Evolutionary conservation across 306 rosid genomes (phyloP).

Genomic region (Mimosa bimucronata): DNA sequence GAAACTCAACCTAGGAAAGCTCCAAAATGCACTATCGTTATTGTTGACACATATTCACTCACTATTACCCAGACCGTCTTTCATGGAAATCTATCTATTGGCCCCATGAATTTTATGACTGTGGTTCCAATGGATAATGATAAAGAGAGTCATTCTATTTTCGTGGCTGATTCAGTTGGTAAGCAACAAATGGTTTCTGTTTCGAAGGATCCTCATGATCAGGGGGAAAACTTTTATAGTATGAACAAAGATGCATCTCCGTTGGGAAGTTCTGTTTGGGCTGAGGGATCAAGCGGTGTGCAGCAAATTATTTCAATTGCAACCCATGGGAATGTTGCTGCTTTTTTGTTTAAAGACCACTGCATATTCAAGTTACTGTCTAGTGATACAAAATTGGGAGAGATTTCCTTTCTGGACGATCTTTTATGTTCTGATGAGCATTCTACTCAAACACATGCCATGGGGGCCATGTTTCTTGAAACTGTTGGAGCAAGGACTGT

Average conservation of each 20-base stretch:
- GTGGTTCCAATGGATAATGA: conserved; percentile 58
- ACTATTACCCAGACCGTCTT: conserved; percentile 72
- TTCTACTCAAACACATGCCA: conserved; percentile 50
- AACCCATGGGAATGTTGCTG: conserved; percentile 50
- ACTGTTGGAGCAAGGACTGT: conserved; percentile 40
- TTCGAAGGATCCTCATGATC: conserved; percentile 49
- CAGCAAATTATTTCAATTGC: conserved; percentile 60
- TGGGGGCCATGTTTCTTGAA: conserved; percentile 73
- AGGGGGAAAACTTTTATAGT: conserved; percentile 50
- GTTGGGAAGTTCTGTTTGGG: conserved; percentile 52
- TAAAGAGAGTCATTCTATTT: conserved; percentile 60
- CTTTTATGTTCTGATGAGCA: conserved; percentile 39
- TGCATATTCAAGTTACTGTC: conserved; percentile 69
- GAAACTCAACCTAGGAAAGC: conserved; percentile 64
- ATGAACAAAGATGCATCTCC: conserved; percentile 46
- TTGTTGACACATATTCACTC: conserved; percentile 81
- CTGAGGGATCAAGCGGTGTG: conserved; percentile 50
- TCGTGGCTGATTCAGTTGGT: conserved; percentile 78
- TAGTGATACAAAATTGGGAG: conserved; percentile 61
- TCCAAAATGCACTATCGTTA: conserved; percentile 66
- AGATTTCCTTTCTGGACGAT: conserved; percentile 57
- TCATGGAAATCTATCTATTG: conserved; percentile 84
- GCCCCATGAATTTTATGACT: conserved; percentile 74
- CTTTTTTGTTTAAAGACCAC: conserved; percentile 53
- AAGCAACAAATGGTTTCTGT: conserved; percentile 60